phyloP scores from a whole-genome alignment of 495 filamentous ascomycete species.

The Parathielavia hyrcaniae region DNA sequence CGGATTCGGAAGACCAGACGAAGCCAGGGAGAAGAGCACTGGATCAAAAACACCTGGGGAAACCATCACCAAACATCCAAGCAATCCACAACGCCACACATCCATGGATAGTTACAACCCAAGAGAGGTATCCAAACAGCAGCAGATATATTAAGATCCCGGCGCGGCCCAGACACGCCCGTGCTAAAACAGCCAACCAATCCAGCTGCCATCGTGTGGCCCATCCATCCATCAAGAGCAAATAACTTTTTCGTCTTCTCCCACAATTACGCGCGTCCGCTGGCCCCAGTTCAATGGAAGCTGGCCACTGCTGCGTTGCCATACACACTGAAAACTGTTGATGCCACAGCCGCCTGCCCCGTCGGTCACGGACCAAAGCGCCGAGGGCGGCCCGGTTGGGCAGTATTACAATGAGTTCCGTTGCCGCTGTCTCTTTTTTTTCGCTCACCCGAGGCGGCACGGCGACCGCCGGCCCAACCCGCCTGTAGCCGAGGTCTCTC shows the following conservation, averaged over 20 bases:
- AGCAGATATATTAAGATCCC: conserved; percentile 9
- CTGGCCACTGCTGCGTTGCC: background rate
- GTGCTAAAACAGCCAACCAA: conserved; percentile 8
- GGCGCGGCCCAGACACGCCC: background rate
- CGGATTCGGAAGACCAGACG: background rate
- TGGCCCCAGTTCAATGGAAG: background rate
- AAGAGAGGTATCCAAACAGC: background rate
- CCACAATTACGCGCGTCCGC: conserved; percentile 5
- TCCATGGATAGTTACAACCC: background rate
- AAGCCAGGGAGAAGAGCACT: background rate
- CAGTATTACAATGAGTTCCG: conserved; percentile 10
- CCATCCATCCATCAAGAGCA: conserved; percentile 6
- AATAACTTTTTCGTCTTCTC: conserved; percentile 3
- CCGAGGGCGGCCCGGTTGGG: background rate
- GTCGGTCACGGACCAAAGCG: background rate
- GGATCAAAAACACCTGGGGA: background rate
- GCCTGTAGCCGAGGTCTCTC: too few species aligned
- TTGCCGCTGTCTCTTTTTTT: conserved; percentile 21
- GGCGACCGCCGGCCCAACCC: conserved; percentile 15
- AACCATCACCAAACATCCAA: background rate
- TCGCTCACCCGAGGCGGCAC: conserved; percentile 7
- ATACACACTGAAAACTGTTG: background rate
- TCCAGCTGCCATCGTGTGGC: conserved; percentile 11
- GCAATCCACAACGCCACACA: background rate
- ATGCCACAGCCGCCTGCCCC: background rate